Evolutionary conservation across 495 filamentous ascomycete species (phyloP).

Genomic region (Podospora didyma): DNA sequence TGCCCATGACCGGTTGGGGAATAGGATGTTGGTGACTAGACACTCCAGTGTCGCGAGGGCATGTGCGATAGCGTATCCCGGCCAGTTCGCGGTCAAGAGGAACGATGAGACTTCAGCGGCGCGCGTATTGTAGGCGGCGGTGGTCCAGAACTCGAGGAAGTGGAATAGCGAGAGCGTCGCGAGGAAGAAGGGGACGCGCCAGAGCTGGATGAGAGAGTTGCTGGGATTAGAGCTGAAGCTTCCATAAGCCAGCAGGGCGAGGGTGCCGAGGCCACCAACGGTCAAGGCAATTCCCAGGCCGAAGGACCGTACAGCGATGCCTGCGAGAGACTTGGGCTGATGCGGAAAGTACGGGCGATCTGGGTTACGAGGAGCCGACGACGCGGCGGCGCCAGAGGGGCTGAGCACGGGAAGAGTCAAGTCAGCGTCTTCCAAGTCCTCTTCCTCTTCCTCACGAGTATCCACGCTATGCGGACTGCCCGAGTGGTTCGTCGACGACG

Average conservation of each 20-base stretch:
- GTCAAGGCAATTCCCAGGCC: constrained; percentile 47
- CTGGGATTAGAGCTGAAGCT: too few species aligned
- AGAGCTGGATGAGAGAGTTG: constrained; percentile 48
- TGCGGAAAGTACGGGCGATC: constrained; percentile 44
- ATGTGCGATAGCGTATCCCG: constrained; percentile 81
- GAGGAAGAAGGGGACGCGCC: constrained; percentile 83
- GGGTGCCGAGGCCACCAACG: constrained; percentile 38
- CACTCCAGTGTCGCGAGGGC: constrained; percentile 67
- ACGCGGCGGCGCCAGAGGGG: constrained; percentile 23
- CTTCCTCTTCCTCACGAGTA: neutral
- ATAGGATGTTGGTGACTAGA: constrained; percentile 52
- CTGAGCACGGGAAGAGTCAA: constrained; percentile 29
- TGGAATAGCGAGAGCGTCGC: constrained; percentile 76
- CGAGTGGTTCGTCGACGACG: neutral
- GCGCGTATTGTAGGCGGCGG: constrained; percentile 75
- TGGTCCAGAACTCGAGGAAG: constrained; percentile 92
- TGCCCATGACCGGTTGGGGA: constrained; percentile 47
- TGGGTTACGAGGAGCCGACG: constrained; percentile 13
- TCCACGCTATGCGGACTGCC: neutral
- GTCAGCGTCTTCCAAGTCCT: constrained; percentile 24
- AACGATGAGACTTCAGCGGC: constrained; percentile 70
- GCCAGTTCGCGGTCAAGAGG: constrained; percentile 81
- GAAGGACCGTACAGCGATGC: constrained; percentile 69
- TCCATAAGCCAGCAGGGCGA: constrained; percentile 30
- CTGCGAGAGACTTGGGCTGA: constrained; percentile 66